A percentile compares a stretch with the other conserved stretches of the same genome.
Conservation (phyloP, 2,329 filamentous ascomycete genomes). For the Aspergillus fijiensis region DNA sequence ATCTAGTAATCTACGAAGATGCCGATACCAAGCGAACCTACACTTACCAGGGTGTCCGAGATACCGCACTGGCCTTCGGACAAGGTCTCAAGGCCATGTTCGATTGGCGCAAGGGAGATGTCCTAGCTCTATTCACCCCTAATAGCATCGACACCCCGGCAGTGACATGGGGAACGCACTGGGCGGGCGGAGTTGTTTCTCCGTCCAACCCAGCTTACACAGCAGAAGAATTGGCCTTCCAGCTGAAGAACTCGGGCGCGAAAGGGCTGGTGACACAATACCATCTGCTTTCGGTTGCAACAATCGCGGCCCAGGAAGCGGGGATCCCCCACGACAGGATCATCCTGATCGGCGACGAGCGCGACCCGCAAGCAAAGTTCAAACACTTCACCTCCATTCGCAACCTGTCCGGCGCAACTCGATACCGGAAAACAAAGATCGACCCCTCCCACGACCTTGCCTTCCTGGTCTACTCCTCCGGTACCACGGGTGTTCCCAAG, state of each 20-base stretch:
- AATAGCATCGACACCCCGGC: constrained; percentile 82
- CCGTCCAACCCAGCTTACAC: constrained; percentile 89
- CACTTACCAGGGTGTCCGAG: constrained; percentile 67
- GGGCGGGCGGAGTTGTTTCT: constrained; percentile 79
- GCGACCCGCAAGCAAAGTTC: constrained; percentile 57
- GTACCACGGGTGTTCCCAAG: constrained; percentile 88
- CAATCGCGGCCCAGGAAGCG: constrained; percentile 65
- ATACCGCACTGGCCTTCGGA: constrained; percentile 71
- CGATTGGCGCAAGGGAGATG: constrained; percentile 80
- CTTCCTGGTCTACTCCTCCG: constrained; percentile 84
- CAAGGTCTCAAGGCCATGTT: constrained; percentile 72
- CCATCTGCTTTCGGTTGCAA: constrained; percentile 62
- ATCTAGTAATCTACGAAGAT: constrained; percentile 74
- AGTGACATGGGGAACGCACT: constrained; percentile 74
- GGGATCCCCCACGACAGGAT: constrained; percentile 72
- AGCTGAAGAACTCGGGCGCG: constrained; percentile 75
- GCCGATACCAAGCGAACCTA: constrained; percentile 67
- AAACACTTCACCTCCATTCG: constrained; percentile 73
- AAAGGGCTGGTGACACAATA: constrained; percentile 74
- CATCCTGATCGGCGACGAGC: constrained; percentile 66
- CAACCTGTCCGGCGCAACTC: constrained; percentile 60
- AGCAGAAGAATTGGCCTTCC: constrained; percentile 76
- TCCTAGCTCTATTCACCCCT: constrained; percentile 77
- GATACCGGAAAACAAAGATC: constrained; percentile 61
- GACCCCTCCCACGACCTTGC: constrained; percentile 71